phyloP scores from a whole-genome alignment of 1,284 basidiomycete species.

The Porphyrellus sp. region DNA sequence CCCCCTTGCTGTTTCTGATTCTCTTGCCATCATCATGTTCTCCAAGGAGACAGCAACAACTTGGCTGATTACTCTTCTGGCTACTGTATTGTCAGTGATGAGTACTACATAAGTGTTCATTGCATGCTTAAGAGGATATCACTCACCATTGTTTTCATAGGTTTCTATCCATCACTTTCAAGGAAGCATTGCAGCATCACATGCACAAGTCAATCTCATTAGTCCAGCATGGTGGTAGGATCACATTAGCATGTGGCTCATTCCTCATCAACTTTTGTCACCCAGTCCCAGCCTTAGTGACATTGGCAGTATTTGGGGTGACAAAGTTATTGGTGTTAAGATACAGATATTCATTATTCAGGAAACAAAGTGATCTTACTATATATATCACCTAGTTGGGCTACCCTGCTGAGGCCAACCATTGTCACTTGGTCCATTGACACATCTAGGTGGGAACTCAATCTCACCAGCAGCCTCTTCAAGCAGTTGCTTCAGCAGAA shows the following conservation, averaged over 20 bases:
- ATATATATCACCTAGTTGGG: constrained; percentile 10
- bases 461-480: constrained; percentile 10
- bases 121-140: neutral
- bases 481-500: constrained; percentile 5
- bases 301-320: neutral
- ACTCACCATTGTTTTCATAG: neutral
- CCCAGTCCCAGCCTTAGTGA: neutral
- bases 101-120: constrained; percentile 1
- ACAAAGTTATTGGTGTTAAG: constrained; percentile 17
- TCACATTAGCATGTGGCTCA: neutral
- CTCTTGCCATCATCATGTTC: constrained; percentile 2
- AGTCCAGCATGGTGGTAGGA: neutral
- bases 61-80: constrained; percentile 12
- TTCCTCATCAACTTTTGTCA: neutral
- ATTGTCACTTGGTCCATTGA: neutral
- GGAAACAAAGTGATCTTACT: neutral
- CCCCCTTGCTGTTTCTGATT: constrained; percentile 4
- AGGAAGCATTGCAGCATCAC: neutral
- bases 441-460: constrained; percentile 9
- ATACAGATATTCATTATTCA: neutral
- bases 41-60: constrained; percentile 4
- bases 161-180: neutral
- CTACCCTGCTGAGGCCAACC: constrained; percentile 12
- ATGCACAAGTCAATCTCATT: neutral
- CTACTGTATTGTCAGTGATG: constrained; percentile 10